Conservation (phyloP, 164 flowering plant species). For the Umbellularia californica region DNA sequence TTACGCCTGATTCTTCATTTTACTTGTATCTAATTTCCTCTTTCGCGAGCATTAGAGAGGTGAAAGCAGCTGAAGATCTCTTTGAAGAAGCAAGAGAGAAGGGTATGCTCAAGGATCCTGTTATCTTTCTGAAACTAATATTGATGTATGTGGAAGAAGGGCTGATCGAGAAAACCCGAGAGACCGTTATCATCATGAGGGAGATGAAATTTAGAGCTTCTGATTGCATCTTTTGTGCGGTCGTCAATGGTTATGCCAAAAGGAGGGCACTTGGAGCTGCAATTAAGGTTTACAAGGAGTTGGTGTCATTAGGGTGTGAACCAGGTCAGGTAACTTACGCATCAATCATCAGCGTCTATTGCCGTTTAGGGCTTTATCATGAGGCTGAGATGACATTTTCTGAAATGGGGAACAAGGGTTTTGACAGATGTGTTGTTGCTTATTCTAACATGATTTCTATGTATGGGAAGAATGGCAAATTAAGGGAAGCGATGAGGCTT, state of each 20-base stretch:
- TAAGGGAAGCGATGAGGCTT: constrained; percentile 65
- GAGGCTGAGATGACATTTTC: constrained; percentile 49
- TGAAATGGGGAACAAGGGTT: constrained; percentile 65
- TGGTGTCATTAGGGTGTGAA: constrained; percentile 38
- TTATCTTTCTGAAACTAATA: constrained; percentile 51
- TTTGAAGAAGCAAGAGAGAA: constrained; percentile 49
- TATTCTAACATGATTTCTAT: constrained; percentile 71
- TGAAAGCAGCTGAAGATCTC: constrained; percentile 48
- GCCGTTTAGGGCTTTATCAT: constrained; percentile 34
- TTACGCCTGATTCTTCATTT: constrained; percentile 30
- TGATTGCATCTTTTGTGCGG: constrained; percentile 64
- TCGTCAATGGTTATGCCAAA: constrained; percentile 58
- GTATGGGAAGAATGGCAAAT: constrained; percentile 65
- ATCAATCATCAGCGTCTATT: constrained; percentile 45
- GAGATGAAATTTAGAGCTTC: constrained; percentile 37
- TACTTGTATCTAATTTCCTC: constrained; percentile 58
- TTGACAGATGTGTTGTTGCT: constrained; percentile 72
- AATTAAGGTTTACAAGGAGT: constrained; percentile 39
- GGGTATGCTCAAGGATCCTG: constrained; percentile 55
- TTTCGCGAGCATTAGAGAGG: constrained; percentile 48
- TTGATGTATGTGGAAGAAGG: constrained; percentile 66
- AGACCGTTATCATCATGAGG: constrained; percentile 41
- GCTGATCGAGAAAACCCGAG: constrained; percentile 48
- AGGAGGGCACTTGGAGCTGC: constrained; percentile 43
- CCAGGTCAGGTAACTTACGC: constrained; percentile 89